Evolutionary conservation across 768 basidiomycete genomes (phyloP).

Genomic region (Obba rivulosa): DNA sequence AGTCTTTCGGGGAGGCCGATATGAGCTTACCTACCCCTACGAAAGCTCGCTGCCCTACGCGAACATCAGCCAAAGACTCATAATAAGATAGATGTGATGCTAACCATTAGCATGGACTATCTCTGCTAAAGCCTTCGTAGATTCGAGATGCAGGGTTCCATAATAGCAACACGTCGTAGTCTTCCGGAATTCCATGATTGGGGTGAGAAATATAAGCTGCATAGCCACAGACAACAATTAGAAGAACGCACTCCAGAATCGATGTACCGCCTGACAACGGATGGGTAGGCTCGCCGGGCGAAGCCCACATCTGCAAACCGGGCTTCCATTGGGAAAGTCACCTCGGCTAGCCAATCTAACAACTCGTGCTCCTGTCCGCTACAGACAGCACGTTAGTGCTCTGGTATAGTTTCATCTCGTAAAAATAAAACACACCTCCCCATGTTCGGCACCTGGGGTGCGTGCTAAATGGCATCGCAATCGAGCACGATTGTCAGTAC

Average conservation of each 20-base stretch:
- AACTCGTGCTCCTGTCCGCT: slow-evolving; percentile 85
- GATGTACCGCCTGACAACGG: slow-evolving; percentile 67
- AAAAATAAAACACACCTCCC: slow-evolving; percentile 40
- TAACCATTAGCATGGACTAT: slow-evolving; percentile 58
- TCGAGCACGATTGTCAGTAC: not conserved
- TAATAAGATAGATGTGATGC: slow-evolving; percentile 9
- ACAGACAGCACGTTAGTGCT: slow-evolving; percentile 1
- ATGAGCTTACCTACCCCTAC: slow-evolving; percentile 58
- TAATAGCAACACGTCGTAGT: slow-evolving; percentile 96
- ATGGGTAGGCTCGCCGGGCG: slow-evolving; percentile 61
- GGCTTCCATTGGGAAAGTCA: slow-evolving; percentile 87
- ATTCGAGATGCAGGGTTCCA: slow-evolving; percentile 73
- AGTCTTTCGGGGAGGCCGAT: not conserved
- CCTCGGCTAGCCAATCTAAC: slow-evolving; percentile 78
- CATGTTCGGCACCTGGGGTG: slow-evolving; percentile 72
- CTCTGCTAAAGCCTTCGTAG: slow-evolving; percentile 78
- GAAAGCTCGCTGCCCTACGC: slow-evolving; percentile 73
- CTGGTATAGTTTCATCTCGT: not conserved
- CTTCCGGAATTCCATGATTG: slow-evolving; percentile 31
- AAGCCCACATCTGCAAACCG: slow-evolving; percentile 67
- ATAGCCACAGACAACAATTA: not conserved
- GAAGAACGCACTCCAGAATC: slow-evolving; percentile 61
- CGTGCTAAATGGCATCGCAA: slow-evolving; percentile 46
- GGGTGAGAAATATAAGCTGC: not conserved
- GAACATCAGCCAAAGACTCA: not conserved